These are phyloP conservation scores for Xerocomus spinulosus DNA, from an alignment of 768 basidiomycete species.

Conservation along the genomic window DNA sequence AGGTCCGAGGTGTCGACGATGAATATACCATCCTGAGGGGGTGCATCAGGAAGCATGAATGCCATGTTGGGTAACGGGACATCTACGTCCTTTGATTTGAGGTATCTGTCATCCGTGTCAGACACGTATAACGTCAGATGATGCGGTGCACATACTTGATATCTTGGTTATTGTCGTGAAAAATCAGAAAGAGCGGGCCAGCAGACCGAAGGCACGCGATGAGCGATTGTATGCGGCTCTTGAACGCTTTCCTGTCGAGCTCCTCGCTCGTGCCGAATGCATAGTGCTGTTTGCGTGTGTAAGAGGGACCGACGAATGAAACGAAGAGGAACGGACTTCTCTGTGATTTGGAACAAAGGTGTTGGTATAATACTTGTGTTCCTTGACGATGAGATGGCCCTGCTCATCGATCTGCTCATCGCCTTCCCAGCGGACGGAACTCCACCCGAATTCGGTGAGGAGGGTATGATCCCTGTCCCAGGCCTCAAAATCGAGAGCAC, in stretches of 20 bases:
- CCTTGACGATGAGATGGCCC: slow-evolving; percentile 63
- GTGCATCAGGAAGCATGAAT: slow-evolving; percentile 53
- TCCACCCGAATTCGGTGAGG: slow-evolving; percentile 84
- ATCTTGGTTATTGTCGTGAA: slow-evolving; percentile 77
- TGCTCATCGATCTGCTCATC: slow-evolving; percentile 44
- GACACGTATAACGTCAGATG: background rate
- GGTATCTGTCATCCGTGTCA: slow-evolving; percentile 39
- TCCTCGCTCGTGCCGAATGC: slow-evolving; percentile 59
- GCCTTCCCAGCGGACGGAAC: slow-evolving; percentile 51
- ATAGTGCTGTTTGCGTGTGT: slow-evolving; percentile 45
- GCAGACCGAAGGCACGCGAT: slow-evolving; percentile 34
- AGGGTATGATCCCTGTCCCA: slow-evolving; percentile 75
- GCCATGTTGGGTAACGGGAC: slow-evolving; percentile 50
- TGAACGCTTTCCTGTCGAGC: slow-evolving; percentile 49
- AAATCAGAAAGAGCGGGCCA: slow-evolving; percentile 72
- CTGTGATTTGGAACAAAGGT: slow-evolving; percentile 61
- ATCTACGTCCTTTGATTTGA: slow-evolving; percentile 46
- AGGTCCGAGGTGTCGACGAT: slow-evolving; percentile 71
- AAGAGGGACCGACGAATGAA: background rate
- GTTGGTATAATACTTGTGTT: slow-evolving; percentile 55
- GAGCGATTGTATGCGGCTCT: slow-evolving; percentile 45
- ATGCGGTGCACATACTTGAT: slow-evolving; percentile 48
- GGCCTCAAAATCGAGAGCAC: slow-evolving; percentile 75
- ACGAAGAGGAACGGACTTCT: slow-evolving; percentile 37
- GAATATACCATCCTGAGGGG: slow-evolving; percentile 51